phyloP scores from a whole-genome alignment of 768 basidiomycete species.

The Gautieria morchelliformis region DNA sequence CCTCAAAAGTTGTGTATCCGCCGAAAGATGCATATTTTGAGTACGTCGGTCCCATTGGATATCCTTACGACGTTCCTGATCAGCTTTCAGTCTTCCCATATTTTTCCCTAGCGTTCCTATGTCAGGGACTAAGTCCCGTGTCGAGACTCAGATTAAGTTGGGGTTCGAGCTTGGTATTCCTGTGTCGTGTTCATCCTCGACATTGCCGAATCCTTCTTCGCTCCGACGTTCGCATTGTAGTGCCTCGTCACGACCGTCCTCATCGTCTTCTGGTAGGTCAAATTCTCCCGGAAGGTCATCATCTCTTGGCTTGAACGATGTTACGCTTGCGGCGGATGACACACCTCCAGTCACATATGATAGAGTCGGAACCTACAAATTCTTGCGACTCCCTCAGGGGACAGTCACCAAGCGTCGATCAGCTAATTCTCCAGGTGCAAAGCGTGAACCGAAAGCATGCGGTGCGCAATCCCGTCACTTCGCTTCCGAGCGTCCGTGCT shows the following conservation, averaged over 20 bases:
- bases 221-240: neutral
- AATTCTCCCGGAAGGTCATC: slow-evolving; percentile 3
- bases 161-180: slow-evolving; percentile 69
- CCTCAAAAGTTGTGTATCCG: slow-evolving; percentile 6
- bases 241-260: slow-evolving; percentile 5
- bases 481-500: slow-evolving; percentile 1
- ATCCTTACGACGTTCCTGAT: neutral
- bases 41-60: neutral
- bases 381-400: slow-evolving; percentile 70
- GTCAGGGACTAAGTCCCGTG: slow-evolving; percentile 79
- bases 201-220: neutral
- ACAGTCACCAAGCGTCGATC: slow-evolving; percentile 79
- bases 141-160: slow-evolving; percentile 91
- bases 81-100: slow-evolving; percentile 53
- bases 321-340: slow-evolving; percentile 20
- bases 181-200: slow-evolving; percentile 20
- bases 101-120: slow-evolving; percentile 78
- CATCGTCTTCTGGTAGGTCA: slow-evolving; percentile 6
- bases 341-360: slow-evolving; percentile 46
- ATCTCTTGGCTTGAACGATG: neutral
- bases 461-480: slow-evolving; percentile 14
- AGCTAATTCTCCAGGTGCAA: slow-evolving; percentile 35
- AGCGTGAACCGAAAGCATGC: slow-evolving; percentile 70
- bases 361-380: slow-evolving; percentile 84
- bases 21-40: slow-evolving; percentile 2